Evolutionary conservation across 2,329 filamentous ascomycete species (phyloP), one percentile per base, ranked within the genome.

Genomic region (Geosmithia morbida): DNA sequence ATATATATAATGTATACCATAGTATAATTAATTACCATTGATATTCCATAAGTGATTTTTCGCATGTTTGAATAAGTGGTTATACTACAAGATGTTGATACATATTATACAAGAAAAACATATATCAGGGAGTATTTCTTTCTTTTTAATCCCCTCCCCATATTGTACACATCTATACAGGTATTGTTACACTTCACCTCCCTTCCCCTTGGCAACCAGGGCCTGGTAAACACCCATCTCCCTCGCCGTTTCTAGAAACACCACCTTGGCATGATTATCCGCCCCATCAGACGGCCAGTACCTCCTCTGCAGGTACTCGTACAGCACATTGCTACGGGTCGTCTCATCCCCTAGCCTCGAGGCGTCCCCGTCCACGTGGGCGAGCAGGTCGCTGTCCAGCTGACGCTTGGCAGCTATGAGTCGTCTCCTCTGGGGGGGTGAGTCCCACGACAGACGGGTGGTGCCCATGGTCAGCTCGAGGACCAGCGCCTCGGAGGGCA

Each of bases 381-480:
- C 50, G 19, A 57, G 51, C 18, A 72, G 56, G 46, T 57, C 61
- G 20, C 57, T 51, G 46, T 74, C 70, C 48, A 74, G 61, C 18
- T 60, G 57, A n/a, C 60, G 59, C 55, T 69, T 69, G 3, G 66
- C 66, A 14, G 56, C 52, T 40, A 71, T 60, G 18, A 75, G 62
- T 49, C 65, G 65, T 19, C 59, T 59, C 22, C 68, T 60, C 48
- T 66, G 62, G 39, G 58, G 49, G 1, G 66, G 59, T 18, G 62
- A 66, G 37, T 70, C 66, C 61, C 65, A 67, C 8, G 61, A 54
- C 7, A 75, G 55, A 54, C 68, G 67, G 4, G 64, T 66, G 1
- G 67, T 69, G 46, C 65, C 66, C 26, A 72, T 53, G 13, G 67
- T 50, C 52, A 75, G 60, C 56, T 74, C 71, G 22, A 75, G 56